A percentile compares a stretch with the other conserved stretches of the same genome.
Evolutionary conservation across 2,329 filamentous ascomycete species (phyloP).

Genomic region (Fusarium pseudoanthophilum): DNA sequence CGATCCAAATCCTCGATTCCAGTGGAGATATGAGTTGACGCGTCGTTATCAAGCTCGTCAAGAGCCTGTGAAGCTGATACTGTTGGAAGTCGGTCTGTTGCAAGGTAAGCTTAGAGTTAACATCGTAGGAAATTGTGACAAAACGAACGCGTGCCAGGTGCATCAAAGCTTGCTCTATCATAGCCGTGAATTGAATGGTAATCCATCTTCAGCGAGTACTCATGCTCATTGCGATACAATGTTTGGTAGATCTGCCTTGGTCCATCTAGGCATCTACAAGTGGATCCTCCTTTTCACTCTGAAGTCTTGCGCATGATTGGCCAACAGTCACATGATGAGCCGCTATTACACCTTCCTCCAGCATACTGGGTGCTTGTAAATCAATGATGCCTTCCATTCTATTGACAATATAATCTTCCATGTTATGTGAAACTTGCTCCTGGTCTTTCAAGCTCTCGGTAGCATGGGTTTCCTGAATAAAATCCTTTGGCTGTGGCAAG

Average conservation of each 20-base stretch:
- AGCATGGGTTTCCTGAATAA: too few relatives aligned
- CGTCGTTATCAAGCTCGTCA: conserved; percentile 65
- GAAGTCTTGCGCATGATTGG: neutral
- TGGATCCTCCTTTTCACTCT: conserved; percentile 18
- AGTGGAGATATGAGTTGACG: conserved; percentile 64
- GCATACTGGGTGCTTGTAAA: neutral
- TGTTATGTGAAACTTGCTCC: neutral
- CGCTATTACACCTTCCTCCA: neutral
- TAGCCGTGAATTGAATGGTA: conserved; percentile 69
- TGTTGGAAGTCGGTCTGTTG: conserved; percentile 77
- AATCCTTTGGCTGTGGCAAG: neutral
- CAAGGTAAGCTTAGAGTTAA: conserved; percentile 23
- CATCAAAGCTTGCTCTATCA: conserved; percentile 70
- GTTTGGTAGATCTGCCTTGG: conserved; percentile 23
- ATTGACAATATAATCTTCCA: neutral
- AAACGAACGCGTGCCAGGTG: conserved; percentile 62
- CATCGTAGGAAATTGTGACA: conserved; percentile 1
- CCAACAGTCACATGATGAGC: conserved; percentile 31
- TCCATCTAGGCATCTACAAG: conserved; percentile 17
- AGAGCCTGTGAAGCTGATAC: conserved; percentile 80
- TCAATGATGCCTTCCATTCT: neutral
- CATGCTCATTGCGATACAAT: conserved; percentile 39
- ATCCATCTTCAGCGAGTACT: conserved; percentile 58
- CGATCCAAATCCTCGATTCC: conserved; percentile 65
- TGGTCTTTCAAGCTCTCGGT: neutral